Base-by-base conservation (phyloP, 768 basidiomycete species). In the Mycena leptocephala region DNA sequence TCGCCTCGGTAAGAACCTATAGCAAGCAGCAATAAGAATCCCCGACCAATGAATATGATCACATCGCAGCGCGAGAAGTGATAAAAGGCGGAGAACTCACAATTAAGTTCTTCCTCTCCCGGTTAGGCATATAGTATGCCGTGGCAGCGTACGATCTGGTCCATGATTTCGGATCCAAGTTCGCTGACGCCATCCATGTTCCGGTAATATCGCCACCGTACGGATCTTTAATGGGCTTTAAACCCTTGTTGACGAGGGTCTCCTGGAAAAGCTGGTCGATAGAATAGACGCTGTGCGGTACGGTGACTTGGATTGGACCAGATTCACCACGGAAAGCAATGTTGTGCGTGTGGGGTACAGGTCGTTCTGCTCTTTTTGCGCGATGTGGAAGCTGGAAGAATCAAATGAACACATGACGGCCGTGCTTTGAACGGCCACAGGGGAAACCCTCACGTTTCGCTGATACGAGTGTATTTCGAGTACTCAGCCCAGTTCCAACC, bases 401-500 rank as follows among this genome's bases (percentile, higher is more conserved):
- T 51, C 5, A 3, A 30, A 51, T 51, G 4, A 24, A 51, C 5
- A 18, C 16, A 22, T 30, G 53, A 14, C 14, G 13, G 13, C 14
- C n/a, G 14, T 2, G 51, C 22, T 37, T 14, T 9, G 24, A 0
- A 24, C 13, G n/a, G n/a, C 2, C 30, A 41, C 26, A 30, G 39
- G 48, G 48, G 64, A 56, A 26, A 41, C 37, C 70, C 35, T 61
- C 39, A 89, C 88, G 78, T 87, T 76, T 87, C 86, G 10, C 82
- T 78, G 65, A 83, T 86, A 70, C 82, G 82, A 5, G 82, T 84
- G 70, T 88, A 87, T 64, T 86, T 85, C 18, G 81, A 69, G 65
- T 84, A 88, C 22, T 86, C 83, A 0, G 84, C 80, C 89, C 88
- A 91, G 75, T 90, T 90, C 90, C 90, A 92, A 13, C 90, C 90